Base-by-base conservation (phyloP, 2,329 filamentous ascomycete genomes). In the Venturia aucupariae region DNA sequence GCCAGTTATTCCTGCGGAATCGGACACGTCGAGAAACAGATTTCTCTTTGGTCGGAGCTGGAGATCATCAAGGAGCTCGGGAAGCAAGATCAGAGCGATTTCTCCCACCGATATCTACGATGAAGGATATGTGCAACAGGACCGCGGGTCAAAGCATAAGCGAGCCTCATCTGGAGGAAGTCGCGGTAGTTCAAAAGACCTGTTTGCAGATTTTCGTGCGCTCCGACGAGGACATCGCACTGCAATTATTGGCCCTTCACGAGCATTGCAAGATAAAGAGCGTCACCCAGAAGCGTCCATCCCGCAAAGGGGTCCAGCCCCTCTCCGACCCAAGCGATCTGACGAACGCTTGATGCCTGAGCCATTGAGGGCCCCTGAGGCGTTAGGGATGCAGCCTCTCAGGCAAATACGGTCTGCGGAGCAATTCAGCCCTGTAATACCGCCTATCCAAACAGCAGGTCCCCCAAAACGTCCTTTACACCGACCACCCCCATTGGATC, bases 261-360 rank as follows among this genome's bases (percentile, higher is more conserved):
- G 35, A 30, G 46, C 32, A 30, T 10, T 30, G n/a, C 41, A 62
- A 46, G 46, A 4, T 8, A 30, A 41, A 27, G 60, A 30, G 24
- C 41, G 17, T 1, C 15, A 39, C 11, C 15, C 4, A 46, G 46
- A 51, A 41, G 4, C 8, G 4, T 24, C 44, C 7, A 59, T 22
- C 6, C 44, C 39, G 2, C 35, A 55, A 32, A 62, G n/a, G 35
- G 22, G 62, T 4, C 64, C 64, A n/a, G 35, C 64, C 10, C 64
- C 64, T 24, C 24, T 65, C 11, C 22, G 64, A 39, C 64, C 64
- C 10, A 61, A 62, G 32, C n/a, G 64, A 62, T 51, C 64, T 8
- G 64, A 65, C 42, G 64, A 65, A 39, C 1, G 27, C 11, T 32
- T 55, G 41, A 41, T 2, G 13, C 15, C 38, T 17, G 15, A 57